These are phyloP conservation scores for Aspergillus wentii DNA, from an alignment of 495 filamentous ascomycete genomes.

Conservation along the genomic window DNA sequence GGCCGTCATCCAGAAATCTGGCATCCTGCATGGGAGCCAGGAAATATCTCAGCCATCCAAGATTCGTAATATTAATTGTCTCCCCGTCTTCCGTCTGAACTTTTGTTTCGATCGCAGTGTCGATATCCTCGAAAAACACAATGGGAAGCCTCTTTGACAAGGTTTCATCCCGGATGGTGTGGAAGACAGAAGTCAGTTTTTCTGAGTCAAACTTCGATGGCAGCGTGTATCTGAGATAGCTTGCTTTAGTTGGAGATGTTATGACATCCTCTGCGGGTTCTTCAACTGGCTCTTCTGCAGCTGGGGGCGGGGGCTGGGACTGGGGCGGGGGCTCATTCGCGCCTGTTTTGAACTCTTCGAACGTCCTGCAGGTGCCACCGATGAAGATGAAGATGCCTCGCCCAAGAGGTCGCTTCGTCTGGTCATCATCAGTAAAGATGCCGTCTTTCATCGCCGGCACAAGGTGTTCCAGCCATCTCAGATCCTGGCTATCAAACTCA, in stretches of 20 bases:
- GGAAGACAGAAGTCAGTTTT: neutral
- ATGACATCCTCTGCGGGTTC: too few relatives aligned
- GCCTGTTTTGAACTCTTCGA: neutral
- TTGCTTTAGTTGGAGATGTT: too few relatives aligned
- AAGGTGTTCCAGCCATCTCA: neutral
- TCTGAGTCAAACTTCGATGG: too few relatives aligned
- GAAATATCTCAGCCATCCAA: conserved; percentile 1
- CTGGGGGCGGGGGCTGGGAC: too few relatives aligned
- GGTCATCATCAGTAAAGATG: neutral
- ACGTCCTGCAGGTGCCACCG: conserved; percentile 2
- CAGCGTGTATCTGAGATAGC: too few relatives aligned
- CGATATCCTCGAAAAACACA: neutral
- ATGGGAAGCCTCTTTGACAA: neutral
- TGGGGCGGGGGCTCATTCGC: too few relatives aligned
- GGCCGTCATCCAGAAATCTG: conserved; percentile 1
- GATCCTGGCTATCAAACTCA: neutral
- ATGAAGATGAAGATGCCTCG: conserved; percentile 4
- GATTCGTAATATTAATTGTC: neutral
- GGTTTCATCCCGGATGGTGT: neutral
- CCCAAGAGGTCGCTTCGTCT: neutral
- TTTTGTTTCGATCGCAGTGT: too few relatives aligned
- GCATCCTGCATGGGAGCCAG: conserved; percentile 2
- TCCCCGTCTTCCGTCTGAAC: too few relatives aligned
- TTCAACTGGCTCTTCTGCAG: too few relatives aligned
- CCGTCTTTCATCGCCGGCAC: neutral